phyloP scores from a whole-genome alignment of 805 yeast species.

The Pichia membranifaciens region DNA sequence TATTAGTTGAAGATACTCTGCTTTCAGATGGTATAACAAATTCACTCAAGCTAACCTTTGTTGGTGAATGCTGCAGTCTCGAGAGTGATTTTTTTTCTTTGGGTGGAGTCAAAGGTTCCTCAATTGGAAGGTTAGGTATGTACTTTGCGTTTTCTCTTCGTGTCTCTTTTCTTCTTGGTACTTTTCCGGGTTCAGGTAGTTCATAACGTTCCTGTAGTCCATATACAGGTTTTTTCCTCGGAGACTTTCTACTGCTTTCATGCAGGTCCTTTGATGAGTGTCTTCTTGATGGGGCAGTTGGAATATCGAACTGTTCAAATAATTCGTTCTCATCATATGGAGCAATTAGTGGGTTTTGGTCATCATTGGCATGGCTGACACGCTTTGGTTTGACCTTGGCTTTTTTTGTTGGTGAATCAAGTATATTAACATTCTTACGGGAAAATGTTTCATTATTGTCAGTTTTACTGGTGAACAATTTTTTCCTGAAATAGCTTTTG shows the following conservation, averaged over 20 bases:
- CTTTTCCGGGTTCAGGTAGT: constrained; percentile 3
- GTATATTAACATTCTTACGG: neutral
- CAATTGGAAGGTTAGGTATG: constrained; percentile 12
- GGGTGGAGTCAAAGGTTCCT: constrained; percentile 1
- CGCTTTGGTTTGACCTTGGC: neutral
- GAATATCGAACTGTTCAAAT: constrained; percentile 14
- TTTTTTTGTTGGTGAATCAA: constrained; percentile 1
- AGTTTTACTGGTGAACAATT: neutral
- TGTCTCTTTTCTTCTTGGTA: constrained; percentile 11
- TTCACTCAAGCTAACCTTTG: constrained; percentile 18
- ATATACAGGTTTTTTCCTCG: neutral
- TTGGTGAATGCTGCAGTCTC: constrained; percentile 16
- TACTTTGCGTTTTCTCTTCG: constrained; percentile 10
- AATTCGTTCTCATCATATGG: constrained; percentile 11
- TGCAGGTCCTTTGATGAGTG: neutral
- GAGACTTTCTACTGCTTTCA: neutral
- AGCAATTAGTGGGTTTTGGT: constrained; percentile 2
- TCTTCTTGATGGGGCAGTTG: neutral
- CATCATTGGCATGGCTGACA: constrained; percentile 2
- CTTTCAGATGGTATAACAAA: constrained; percentile 19
- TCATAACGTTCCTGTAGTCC: neutral
- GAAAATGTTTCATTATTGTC: neutral
- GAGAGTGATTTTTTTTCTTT: constrained; percentile 5
- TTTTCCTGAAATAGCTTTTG: neutral
- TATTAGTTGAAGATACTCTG: constrained; percentile 1